Base-by-base conservation (phyloP, 305 asterid species). In the Fraxinus latifolia region DNA sequence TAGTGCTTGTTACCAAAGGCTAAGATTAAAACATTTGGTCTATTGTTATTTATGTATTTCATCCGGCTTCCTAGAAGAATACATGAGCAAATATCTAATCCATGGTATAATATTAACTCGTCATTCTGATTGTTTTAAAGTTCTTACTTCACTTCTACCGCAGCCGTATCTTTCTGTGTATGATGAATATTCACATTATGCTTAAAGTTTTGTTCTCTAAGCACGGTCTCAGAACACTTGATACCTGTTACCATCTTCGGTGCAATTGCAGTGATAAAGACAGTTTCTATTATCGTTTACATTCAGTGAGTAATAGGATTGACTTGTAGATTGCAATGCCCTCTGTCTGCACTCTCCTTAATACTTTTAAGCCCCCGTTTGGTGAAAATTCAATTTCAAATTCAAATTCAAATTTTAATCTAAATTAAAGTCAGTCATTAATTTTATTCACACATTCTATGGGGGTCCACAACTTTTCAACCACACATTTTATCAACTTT, bases 241-340 rank as follows among this genome's bases (percentile, higher is more conserved):
- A 32, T 7, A 15, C 2, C 42, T 50, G 62, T 14, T 67, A 82
- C 80, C 42, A 70, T 82, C 81, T 77, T 80, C 23, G 33, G 32
- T 65, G 70, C 31, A 76, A 36, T 15, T 85, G 62, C 84, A 80
- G 42, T 77, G 62, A 67, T 44, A 21, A 55, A 77, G 77, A 77
- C 33, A 25, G 74, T 17, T 77, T 68, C 47, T 50, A 15, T 19
- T 44, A 53, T 62, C 29, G 53, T 42, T 31, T 53, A 9, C 34
- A 62, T 25, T 65, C 73, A 65, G 11, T 25, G n/a, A 65, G 73
- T 65, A 8, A 23, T 65, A 65, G 73, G 73, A 4, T 65, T 65
- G 73, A 65, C 73, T 23, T 19, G 67, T 55, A 65, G 73, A 68
- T 68, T 68, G 21, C 23, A 71, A 71, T 31, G 76, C 44, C 44